Evolutionary conservation across 2,329 filamentous ascomycete genomes (phyloP).

Genomic region (Pseudogymnoascus sp.): DNA sequence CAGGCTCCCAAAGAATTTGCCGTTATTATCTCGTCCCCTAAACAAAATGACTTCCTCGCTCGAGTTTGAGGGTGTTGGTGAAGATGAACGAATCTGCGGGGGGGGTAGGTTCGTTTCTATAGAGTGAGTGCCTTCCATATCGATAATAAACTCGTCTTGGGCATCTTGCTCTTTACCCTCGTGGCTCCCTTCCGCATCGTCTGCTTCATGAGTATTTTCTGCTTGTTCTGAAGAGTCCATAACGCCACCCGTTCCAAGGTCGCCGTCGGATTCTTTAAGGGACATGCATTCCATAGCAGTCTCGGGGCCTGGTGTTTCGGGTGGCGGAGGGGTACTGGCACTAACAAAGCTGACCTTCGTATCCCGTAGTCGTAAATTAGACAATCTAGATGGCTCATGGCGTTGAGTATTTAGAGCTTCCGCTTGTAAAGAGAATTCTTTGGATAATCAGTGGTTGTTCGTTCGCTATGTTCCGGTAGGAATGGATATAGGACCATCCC

Average conservation of each 20-base stretch:
- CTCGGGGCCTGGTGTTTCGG: constrained; percentile 19
- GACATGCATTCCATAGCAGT: constrained; percentile 19
- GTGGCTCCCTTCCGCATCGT: not conserved
- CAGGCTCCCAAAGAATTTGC: not conserved
- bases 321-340: constrained; percentile 39
- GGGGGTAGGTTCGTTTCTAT: constrained; percentile 26
- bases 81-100: constrained; percentile 23
- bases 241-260: not conserved
- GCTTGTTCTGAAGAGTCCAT: not conserved
- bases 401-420: constrained; percentile 49
- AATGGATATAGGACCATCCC: not conserved
- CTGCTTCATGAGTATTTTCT: not conserved
- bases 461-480: not conserved
- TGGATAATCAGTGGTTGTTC: constrained; percentile 21
- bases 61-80: constrained; percentile 43
- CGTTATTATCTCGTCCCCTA: constrained; percentile 38
- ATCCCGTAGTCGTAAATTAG: constrained; percentile 44
- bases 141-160: constrained; percentile 27
- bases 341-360: constrained; percentile 51
- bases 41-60: constrained; percentile 69
- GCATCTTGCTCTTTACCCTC: not conserved
- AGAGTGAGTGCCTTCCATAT: constrained; percentile 25
- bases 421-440: constrained; percentile 37
- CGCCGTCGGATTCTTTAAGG: constrained; percentile 9
- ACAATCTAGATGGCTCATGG: constrained; percentile 37